These are phyloP conservation scores for Fusarium subtropicale DNA, from an alignment of 2,329 filamentous ascomycete genomes.

Conservation along the genomic window DNA sequence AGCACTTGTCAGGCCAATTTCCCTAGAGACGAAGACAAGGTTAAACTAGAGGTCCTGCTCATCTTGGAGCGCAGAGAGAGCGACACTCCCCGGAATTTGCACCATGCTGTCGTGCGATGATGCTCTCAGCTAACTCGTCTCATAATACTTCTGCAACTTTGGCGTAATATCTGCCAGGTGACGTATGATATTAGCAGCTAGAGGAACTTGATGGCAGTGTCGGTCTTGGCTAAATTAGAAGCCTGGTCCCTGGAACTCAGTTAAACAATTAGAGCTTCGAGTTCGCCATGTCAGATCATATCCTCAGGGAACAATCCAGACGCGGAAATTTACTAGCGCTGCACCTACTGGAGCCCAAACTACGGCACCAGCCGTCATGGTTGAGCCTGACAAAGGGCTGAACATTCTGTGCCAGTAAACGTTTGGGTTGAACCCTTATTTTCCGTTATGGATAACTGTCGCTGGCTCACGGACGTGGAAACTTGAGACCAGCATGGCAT, in stretches of 20 bases:
- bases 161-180: constrained; percentile 33
- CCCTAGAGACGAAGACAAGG: constrained; percentile 13
- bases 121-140: constrained; percentile 14
- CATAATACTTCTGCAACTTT: constrained; percentile 26
- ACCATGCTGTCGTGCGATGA: constrained; percentile 25
- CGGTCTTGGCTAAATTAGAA: constrained; percentile 21
- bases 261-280: constrained; percentile 6
- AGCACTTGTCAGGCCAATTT: constrained; percentile 36
- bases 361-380: constrained; percentile 35
- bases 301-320: constrained; percentile 33
- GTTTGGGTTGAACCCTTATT: not conserved
- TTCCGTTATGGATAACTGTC: not conserved
- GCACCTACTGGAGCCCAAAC: constrained; percentile 32
- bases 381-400: constrained; percentile 34
- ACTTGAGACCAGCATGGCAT: not conserved
- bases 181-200: constrained; percentile 35
- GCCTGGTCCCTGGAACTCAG: constrained; percentile 27
- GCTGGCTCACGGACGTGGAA: not conserved
- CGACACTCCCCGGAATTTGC: constrained; percentile 25
- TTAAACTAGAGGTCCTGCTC: constrained; percentile 27
- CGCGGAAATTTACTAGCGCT: constrained; percentile 43
- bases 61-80: constrained; percentile 30
- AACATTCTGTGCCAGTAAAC: constrained; percentile 2
- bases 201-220: constrained; percentile 22
- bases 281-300: constrained; percentile 47